Evolutionary conservation across 495 filamentous ascomycete species (phyloP).

Genomic region (Neurospora hispaniola): DNA sequence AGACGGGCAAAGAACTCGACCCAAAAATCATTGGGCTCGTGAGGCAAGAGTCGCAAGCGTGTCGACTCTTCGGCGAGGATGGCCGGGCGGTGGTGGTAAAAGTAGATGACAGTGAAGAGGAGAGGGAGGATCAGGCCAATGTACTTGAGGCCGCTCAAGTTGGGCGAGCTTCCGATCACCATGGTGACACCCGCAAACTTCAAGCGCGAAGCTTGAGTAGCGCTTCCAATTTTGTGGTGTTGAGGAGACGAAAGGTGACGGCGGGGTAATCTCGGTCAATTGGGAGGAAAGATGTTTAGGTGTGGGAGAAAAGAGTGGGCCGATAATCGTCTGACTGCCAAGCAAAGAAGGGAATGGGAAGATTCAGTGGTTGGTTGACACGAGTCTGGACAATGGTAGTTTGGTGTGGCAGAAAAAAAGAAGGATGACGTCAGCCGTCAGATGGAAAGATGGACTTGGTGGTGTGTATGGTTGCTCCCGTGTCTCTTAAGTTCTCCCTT

Average conservation of each 20-base stretch:
- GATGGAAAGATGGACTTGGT: background rate
- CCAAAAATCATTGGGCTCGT: conserved; percentile 8
- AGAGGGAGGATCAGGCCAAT: conserved; percentile 1
- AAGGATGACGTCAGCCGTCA: background rate
- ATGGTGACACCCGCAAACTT: background rate
- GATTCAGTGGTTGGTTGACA: background rate
- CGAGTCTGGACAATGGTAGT: background rate
- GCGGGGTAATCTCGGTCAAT: background rate
- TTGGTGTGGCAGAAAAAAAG: background rate
- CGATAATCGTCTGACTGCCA: background rate
- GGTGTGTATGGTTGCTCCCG: background rate
- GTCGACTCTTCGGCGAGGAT: background rate
- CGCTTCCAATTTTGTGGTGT: background rate
- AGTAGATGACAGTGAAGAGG: conserved; percentile 1
- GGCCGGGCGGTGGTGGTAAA: background rate
- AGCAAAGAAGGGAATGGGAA: background rate
- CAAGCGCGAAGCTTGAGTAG: background rate
- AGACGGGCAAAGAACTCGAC: conserved; percentile 11
- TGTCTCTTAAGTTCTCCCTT: background rate
- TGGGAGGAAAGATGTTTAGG: background rate
- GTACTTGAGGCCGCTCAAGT: background rate
- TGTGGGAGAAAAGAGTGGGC: background rate
- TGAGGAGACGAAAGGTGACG: background rate
- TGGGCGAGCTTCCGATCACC: background rate
- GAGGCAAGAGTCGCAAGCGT: background rate